These are phyloP conservation scores for Ceratocystis ficicola DNA, from an alignment of 2,329 filamentous ascomycete genomes.

Conservation along the genomic window DNA sequence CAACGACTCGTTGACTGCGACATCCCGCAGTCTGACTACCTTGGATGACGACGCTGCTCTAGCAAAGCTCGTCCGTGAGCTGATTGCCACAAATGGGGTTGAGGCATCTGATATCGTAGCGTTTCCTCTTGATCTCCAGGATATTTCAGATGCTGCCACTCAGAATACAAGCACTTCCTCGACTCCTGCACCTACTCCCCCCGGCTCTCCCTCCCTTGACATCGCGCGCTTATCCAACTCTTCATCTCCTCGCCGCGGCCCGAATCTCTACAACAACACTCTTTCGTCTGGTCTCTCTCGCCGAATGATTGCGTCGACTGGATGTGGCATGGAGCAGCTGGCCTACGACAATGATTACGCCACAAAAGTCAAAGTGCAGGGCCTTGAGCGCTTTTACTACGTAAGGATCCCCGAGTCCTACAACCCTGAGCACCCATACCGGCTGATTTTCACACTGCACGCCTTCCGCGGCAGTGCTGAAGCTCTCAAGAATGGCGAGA, in stretches of 20 bases:
- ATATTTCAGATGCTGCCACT: neutral
- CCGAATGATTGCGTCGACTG: conserved; percentile 19
- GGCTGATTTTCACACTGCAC: conserved; percentile 34
- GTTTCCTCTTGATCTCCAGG: neutral
- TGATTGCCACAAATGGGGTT: neutral
- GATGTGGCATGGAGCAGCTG: conserved; percentile 29
- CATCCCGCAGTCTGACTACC: neutral
- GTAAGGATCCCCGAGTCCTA: conserved; percentile 32
- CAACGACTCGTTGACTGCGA: neutral
- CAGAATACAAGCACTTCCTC: no score
- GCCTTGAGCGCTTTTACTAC: conserved; percentile 31
- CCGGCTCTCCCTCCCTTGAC: neutral
- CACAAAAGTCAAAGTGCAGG: conserved; percentile 29
- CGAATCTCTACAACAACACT: neutral
- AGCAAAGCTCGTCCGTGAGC: neutral
- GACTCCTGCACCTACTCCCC: neutral
- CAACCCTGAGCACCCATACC: conserved; percentile 31
- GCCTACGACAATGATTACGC: conserved; percentile 27
- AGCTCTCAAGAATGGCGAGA: conserved; percentile 29
- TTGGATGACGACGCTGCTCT: neutral
- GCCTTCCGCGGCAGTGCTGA: conserved; percentile 31
- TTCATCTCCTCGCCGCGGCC: neutral
- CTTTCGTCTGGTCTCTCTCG: neutral
- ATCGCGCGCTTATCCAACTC: neutral
- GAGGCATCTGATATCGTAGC: neutral